These are phyloP conservation scores for Boeremia lycopersici DNA, from an alignment of 2,329 filamentous ascomycete genomes.

Conservation along the genomic window DNA sequence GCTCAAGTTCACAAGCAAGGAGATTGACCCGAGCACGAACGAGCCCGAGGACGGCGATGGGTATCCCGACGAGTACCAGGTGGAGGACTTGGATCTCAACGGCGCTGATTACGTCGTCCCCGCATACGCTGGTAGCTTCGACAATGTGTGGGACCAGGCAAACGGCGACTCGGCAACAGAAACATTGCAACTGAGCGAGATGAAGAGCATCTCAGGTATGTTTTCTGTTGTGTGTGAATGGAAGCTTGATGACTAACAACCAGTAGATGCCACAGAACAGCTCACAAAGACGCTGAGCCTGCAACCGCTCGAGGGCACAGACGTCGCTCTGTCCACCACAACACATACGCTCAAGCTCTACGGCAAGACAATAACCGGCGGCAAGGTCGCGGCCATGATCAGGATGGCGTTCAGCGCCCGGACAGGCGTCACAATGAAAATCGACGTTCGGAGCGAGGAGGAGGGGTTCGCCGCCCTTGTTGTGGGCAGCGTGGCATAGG, in stretches of 20 bases:
- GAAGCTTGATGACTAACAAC: constrained; percentile 18
- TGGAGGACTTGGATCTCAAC: constrained; percentile 87
- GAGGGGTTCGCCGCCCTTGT: constrained; percentile 86
- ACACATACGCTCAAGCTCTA: constrained; percentile 96
- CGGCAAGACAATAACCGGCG: constrained; percentile 91
- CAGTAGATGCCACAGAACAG: constrained; percentile 86
- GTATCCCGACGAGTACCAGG: constrained; percentile 97
- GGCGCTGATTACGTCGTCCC: constrained; percentile 95
- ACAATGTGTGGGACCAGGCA: constrained; percentile 92
- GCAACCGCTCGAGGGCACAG: constrained; percentile 92
- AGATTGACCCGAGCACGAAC: constrained; percentile 92
- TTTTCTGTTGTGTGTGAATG: neutral
- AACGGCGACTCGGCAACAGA: constrained; percentile 90
- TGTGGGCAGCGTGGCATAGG: constrained; percentile 83
- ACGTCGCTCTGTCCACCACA: constrained; percentile 83
- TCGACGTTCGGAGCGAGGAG: constrained; percentile 89
- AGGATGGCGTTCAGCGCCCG: constrained; percentile 94
- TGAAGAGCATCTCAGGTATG: constrained; percentile 92
- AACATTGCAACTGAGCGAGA: constrained; percentile 83
- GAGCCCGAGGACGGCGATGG: constrained; percentile 84
- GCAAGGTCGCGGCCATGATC: constrained; percentile 83
- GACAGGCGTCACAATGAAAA: constrained; percentile 94
- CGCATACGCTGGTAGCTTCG: constrained; percentile 92
- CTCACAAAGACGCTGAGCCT: constrained; percentile 84
- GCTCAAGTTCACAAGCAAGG: constrained; percentile 96